These are phyloP conservation scores for Tulasnella sp. DNA, from an alignment of 768 basidiomycete species.

Conservation along the genomic window DNA sequence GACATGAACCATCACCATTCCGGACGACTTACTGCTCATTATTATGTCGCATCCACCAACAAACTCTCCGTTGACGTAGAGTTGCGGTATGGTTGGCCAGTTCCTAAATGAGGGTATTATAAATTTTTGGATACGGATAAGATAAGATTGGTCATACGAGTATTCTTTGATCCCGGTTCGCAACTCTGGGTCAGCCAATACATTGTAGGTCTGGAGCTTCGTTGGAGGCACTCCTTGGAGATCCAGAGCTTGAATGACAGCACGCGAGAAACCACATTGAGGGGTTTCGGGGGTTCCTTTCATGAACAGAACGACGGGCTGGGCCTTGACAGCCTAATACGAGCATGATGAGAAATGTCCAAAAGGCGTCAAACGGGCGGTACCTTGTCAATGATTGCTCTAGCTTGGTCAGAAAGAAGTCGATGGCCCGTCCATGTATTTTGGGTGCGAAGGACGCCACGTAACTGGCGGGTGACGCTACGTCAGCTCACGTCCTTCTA, in stretches of 20 bases:
- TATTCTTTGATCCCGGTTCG: constrained; percentile 87
- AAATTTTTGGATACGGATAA: neutral
- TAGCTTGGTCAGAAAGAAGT: constrained; percentile 10
- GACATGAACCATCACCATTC: neutral
- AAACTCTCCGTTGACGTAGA: constrained; percentile 92
- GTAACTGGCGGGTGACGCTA: too few relatives aligned
- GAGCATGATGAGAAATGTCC: neutral
- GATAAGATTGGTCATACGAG: constrained; percentile 45
- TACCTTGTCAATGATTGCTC: constrained; percentile 10
- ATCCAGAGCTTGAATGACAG: constrained; percentile 81
- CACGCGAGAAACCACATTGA: constrained; percentile 92
- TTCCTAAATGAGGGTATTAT: constrained; percentile 40
- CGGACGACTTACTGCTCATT: constrained; percentile 45
- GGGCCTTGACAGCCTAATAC: constrained; percentile 47
- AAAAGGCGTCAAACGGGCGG: neutral
- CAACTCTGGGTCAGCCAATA: constrained; percentile 74
- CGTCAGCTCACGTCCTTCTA: too few relatives aligned
- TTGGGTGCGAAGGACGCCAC: too few relatives aligned
- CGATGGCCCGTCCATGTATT: neutral
- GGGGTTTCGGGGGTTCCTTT: constrained; percentile 82
- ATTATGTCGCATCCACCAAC: constrained; percentile 96
- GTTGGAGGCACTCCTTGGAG: constrained; percentile 65
- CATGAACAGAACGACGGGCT: constrained; percentile 94
- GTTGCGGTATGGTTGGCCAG: constrained; percentile 95
- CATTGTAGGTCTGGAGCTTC: constrained; percentile 83